These are phyloP conservation scores for Coemansia sp. DNA, from an alignment of 192 early-diverging fungal genomes.

Conservation along the genomic window DNA sequence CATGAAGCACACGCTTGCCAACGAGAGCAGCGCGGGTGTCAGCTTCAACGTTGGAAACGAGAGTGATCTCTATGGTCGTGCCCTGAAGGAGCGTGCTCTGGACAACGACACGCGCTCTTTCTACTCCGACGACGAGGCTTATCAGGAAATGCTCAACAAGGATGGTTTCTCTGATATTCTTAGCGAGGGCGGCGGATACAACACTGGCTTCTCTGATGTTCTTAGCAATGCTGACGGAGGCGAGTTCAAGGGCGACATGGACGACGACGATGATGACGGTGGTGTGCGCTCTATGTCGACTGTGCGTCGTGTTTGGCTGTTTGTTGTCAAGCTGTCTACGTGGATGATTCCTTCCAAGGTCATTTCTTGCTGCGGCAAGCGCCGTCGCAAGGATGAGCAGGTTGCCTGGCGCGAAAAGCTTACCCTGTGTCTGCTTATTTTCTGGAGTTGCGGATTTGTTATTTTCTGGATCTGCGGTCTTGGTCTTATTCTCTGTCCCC, in stretches of 20 bases:
- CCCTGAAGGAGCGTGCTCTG: conserved; percentile 23
- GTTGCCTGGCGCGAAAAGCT: conserved; percentile 97
- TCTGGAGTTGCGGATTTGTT: conserved; percentile 69
- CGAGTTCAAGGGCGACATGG: conserved; percentile 19
- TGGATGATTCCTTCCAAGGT: conserved; percentile 70
- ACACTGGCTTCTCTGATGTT: conserved; percentile 48
- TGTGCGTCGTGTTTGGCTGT: conserved; percentile 75
- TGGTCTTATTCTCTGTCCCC: conserved; percentile 69
- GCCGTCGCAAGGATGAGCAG: conserved; percentile 73
- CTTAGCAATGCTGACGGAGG: conserved; percentile 28
- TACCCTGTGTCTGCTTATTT: conserved; percentile 79
- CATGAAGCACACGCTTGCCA: conserved; percentile 4
- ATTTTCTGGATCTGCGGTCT: conserved; percentile 82
- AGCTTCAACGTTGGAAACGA: conserved; percentile 33
- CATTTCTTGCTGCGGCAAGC: conserved; percentile 68
- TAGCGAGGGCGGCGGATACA: conserved; percentile 38
- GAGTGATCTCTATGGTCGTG: conserved; percentile 27
- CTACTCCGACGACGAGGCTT: conserved; percentile 54
- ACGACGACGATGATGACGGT: conserved; percentile 38
- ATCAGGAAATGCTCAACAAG: conserved; percentile 46
- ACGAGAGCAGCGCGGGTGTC: conserved; percentile 15
- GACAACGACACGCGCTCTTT: conserved; percentile 54
- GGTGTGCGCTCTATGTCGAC: conserved; percentile 53
- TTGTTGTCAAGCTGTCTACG: conserved; percentile 64
- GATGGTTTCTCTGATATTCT: conserved; percentile 52